Conservation (phyloP, 148 eudicot genomes). For the Chenopodium berlandieri region DNA sequence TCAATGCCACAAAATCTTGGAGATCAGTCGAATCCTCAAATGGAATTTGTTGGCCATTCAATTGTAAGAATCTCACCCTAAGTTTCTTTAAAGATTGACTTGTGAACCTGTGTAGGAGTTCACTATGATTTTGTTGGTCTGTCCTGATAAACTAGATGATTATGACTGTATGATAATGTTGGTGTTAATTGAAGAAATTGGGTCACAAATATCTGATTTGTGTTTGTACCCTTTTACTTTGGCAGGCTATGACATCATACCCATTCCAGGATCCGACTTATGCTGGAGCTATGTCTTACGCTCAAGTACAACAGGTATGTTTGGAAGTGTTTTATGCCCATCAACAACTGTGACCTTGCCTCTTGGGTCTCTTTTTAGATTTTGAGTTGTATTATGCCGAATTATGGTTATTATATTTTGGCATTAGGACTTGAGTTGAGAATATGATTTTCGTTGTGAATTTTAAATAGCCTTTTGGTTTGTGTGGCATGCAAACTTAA, state of each 20-base stretch:
- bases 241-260: conserved; percentile 62
- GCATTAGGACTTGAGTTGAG: background rate
- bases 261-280: conserved; percentile 58
- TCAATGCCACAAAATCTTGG: conserved; percentile 27
- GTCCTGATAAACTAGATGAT: background rate
- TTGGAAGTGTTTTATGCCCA: background rate
- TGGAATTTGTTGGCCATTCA: conserved; percentile 68
- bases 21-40: conserved; percentile 44
- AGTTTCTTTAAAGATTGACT: background rate
- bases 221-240: background rate
- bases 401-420: background rate
- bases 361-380: background rate
- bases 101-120: background rate
- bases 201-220: background rate
- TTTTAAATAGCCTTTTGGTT: too few relatives aligned
- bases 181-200: background rate
- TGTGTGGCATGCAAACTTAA: too few relatives aligned
- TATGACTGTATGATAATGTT: background rate
- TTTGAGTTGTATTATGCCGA: background rate
- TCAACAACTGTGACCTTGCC: background rate
- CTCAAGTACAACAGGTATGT: conserved; percentile 53
- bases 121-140: background rate
- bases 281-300: conserved; percentile 58
- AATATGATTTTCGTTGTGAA: too few relatives aligned
- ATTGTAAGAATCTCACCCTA: conserved; percentile 43